Base-by-base conservation (phyloP, 192 early-diverging fungal species). In the Entomortierella lignicola region DNA sequence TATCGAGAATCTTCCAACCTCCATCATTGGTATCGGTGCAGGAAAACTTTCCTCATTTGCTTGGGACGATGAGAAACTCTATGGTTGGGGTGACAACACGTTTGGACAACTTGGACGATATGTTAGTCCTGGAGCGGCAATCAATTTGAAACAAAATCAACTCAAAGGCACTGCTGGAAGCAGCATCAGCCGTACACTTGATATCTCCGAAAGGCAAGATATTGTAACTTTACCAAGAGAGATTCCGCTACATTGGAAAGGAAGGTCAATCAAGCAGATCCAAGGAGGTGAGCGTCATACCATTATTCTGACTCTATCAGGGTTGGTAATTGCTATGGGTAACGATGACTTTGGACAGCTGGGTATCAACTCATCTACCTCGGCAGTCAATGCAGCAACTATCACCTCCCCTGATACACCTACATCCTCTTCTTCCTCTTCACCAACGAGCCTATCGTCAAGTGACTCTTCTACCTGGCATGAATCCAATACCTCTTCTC, bases 11-110 rank as follows among this genome's bases (percentile, higher is more conserved):
- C 25, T 77, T 12, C 72, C 66, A 32, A 0, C 60, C 10, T 27
- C 31, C 21, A 77, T 77, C 30, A 29, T 68, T 17, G 72, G 72
- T 13, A 77, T 77, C 15, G 72, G 72, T 29, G 51, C 65, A 2
- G 66, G 54, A 6, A 77, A 77, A 43, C 31, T 52, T 8, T 62
- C 55, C 1, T 77, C 72, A 4, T 77, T 77, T n/a, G 72, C 72
- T 17, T 77, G 72, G 72, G 72, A 77, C 21, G 60, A 77, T 8
- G 59, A 77, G 53, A 17, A 23, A 29, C 53, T 77, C 8, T 77
- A 63, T 27, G 72, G 65, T 8, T 77, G 72, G 72, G 72, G 72
- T 1, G 72, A 77, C 31, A 77, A 77, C 6, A 63, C 65, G 2
- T 77, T 51, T 52, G 72, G 72, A 3, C 72, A 77, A 25, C 54